Conservation (phyloP, 2,329 filamentous ascomycete species). For the Aspergillus tubingensis region DNA sequence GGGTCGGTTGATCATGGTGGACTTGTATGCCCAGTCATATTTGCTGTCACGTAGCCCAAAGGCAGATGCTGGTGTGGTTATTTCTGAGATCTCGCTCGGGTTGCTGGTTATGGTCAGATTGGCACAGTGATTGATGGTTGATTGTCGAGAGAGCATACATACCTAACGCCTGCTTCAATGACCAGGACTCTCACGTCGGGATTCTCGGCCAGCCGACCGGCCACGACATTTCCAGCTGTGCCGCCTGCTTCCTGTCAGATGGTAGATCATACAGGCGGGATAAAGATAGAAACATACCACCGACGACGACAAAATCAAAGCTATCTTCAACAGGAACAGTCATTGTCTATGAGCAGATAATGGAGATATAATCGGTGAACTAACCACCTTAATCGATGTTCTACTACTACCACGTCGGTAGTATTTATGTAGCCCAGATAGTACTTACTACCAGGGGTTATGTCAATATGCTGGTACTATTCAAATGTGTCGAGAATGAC, state of each 20-base stretch:
- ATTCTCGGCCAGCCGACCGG: constrained; percentile 5
- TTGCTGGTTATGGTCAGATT: background rate
- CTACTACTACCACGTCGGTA: too few species aligned
- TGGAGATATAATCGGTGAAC: too few species aligned
- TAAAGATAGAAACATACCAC: background rate
- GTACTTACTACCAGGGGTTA: too few species aligned
- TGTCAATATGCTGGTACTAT: too few species aligned
- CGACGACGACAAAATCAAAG: constrained; percentile 3
- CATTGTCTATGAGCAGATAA: background rate
- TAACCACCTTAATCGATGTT: too few species aligned
- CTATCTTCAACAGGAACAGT: background rate
- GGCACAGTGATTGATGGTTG: too few species aligned
- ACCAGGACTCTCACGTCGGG: background rate
- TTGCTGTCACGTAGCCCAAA: constrained; percentile 1
- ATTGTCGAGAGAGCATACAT: background rate
- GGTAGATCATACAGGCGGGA: too few species aligned
- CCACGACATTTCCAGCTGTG: constrained; percentile 2
- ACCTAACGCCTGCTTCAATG: constrained; percentile 3
- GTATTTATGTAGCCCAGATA: too few species aligned
- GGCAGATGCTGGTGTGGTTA: background rate
- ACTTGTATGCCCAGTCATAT: constrained; percentile 1
- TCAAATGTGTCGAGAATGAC: background rate
- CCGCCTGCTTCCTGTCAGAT: background rate
- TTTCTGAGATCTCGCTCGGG: background rate
- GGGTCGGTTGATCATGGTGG: background rate